These are phyloP conservation scores for Lasiodiplodia citricola DNA, from an alignment of 2,329 filamentous ascomycete species.

Conservation along the genomic window DNA sequence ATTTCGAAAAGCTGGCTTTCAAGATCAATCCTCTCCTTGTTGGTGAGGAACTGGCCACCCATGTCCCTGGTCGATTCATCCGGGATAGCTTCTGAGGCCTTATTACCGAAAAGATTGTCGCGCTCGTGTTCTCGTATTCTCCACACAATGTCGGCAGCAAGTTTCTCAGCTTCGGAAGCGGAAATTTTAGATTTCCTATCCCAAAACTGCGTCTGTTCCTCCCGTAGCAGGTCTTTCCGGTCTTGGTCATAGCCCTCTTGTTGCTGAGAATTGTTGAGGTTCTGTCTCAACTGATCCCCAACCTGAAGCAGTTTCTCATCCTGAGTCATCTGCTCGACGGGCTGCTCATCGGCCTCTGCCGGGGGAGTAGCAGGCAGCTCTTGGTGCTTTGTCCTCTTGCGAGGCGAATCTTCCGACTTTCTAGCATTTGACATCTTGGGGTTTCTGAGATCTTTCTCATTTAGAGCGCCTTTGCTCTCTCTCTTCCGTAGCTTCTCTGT, in stretches of 20 bases:
- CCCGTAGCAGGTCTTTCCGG: slow-evolving; percentile 37
- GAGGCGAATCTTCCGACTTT: slow-evolving; percentile 15
- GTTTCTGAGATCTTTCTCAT: slow-evolving; percentile 11
- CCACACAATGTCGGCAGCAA: slow-evolving; percentile 43
- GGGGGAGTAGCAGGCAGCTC: slow-evolving; percentile 6
- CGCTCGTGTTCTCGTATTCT: slow-evolving; percentile 52
- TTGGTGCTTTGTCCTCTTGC: slow-evolving; percentile 8
- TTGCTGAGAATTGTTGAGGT: slow-evolving; percentile 6
- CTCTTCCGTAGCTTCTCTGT: slow-evolving; percentile 10
- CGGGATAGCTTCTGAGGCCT: slow-evolving; percentile 49
- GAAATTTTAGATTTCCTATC: slow-evolving; percentile 38
- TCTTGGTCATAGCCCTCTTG: slow-evolving; percentile 32
- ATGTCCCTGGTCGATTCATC: slow-evolving; percentile 48
- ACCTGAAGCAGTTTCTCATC: background rate
- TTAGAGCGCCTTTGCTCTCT: slow-evolving; percentile 3
- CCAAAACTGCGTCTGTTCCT: slow-evolving; percentile 44
- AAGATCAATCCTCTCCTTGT: slow-evolving; percentile 51
- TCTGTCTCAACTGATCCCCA: background rate
- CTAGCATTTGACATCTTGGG: background rate
- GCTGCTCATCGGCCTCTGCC: slow-evolving; percentile 1
- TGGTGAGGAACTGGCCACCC: slow-evolving; percentile 54
- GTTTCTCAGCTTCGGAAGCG: slow-evolving; percentile 36
- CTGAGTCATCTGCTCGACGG: background rate
- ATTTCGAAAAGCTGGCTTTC: slow-evolving; percentile 63
- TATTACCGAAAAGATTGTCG: slow-evolving; percentile 48